Conservation (phyloP, 495 filamentous ascomycete species). For the Daldinia decipiens region DNA sequence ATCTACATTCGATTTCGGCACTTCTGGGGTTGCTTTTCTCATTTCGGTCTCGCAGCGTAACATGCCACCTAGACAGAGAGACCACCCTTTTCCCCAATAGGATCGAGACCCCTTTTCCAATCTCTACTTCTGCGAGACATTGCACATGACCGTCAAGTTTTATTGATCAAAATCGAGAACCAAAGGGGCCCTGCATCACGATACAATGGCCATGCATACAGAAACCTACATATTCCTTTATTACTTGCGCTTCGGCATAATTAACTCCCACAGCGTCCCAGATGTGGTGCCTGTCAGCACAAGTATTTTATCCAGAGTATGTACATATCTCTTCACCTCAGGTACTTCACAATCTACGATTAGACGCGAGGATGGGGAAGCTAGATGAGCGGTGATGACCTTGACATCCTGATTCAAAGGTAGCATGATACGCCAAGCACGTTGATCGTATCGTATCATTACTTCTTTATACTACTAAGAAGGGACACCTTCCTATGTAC, state of each 20-base stretch:
- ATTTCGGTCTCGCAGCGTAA: constrained; percentile 46
- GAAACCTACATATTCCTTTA: constrained; percentile 24
- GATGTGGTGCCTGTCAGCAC: constrained; percentile 37
- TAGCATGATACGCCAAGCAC: constrained; percentile 11
- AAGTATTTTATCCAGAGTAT: constrained; percentile 39
- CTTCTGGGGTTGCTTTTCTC: constrained; percentile 45
- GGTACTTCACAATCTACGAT: constrained; percentile 3
- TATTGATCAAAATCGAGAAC: constrained; percentile 32
- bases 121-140: constrained; percentile 32
- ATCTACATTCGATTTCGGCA: constrained; percentile 47
- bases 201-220: constrained; percentile 26
- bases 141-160: constrained; percentile 43
- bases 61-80: constrained; percentile 41
- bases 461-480: constrained; percentile 14
- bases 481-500: constrained; percentile 22
- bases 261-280: constrained; percentile 15
- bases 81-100: constrained; percentile 33
- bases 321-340: constrained; percentile 28
- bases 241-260: constrained; percentile 40
- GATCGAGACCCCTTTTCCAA: constrained; percentile 36
- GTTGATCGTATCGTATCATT: constrained; percentile 31
- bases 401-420: constrained; percentile 5
- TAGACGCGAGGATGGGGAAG: background rate
- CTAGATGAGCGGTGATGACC: background rate
- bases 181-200: constrained; percentile 27